Percentiles rank a stretch among this genome's conserved stretches.
Conservation (phyloP, 208 protist species). For the Crithidia sp. region DNA sequence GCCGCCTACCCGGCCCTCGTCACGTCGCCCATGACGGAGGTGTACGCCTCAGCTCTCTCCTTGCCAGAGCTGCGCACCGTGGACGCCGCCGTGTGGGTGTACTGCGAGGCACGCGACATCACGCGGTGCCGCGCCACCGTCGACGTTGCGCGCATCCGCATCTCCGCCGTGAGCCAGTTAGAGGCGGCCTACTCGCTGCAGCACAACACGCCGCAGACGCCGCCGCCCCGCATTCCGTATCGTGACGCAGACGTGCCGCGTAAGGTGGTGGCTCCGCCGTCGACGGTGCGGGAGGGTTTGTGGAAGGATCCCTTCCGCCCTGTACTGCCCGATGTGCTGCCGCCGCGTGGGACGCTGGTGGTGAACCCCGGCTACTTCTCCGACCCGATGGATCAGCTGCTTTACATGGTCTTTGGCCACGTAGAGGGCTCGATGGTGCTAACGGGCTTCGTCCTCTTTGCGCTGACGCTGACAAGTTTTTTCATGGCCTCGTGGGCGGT, state of each 20-base stretch:
- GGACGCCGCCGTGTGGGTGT: conserved; percentile 40
- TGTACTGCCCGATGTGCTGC: conserved; percentile 31
- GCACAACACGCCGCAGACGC: conserved; percentile 7
- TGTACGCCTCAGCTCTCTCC: conserved; percentile 47
- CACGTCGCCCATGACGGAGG: conserved; percentile 44
- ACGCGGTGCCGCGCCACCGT: conserved; percentile 35
- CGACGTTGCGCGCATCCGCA: conserved; percentile 27
- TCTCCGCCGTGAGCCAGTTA: conserved; percentile 35
- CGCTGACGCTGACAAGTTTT: conserved; percentile 11
- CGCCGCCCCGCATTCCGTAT: conserved; percentile 7
- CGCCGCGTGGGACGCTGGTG: conserved; percentile 39
- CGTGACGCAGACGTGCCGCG: conserved; percentile 16
- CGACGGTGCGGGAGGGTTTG: conserved; percentile 17
- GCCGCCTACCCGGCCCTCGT: background rate
- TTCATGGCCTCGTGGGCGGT: conserved; percentile 26
- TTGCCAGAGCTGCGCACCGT: conserved; percentile 41
- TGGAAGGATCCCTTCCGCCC: conserved; percentile 58
- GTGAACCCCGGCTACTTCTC: conserved; percentile 72
- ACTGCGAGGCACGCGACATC: conserved; percentile 37
- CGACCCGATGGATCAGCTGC: conserved; percentile 29
- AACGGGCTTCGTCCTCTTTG: conserved; percentile 15
- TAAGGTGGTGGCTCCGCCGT: conserved; percentile 16
- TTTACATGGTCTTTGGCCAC: conserved; percentile 40
- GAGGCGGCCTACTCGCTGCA: conserved; percentile 24
- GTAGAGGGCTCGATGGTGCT: conserved; percentile 19